Conservation (phyloP, 78 protist species). For the Cavenderia fasciculata region DNA sequence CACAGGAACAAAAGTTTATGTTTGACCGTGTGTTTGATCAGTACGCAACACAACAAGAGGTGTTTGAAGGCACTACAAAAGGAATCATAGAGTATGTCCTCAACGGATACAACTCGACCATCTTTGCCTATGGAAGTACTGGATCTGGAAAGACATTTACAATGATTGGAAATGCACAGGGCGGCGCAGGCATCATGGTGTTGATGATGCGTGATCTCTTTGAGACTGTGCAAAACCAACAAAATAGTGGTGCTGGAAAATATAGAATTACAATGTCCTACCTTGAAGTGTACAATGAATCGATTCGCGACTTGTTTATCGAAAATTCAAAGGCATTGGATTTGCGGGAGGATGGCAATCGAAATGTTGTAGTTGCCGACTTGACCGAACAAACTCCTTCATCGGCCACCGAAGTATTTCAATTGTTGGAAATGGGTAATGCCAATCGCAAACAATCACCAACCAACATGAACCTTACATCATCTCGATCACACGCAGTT, state of each 20-base stretch:
- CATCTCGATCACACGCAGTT: conserved; percentile 97
- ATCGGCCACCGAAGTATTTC: conserved; percentile 76
- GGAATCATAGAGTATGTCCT: conserved; percentile 77
- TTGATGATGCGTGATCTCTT: conserved; percentile 91
- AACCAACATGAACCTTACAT: conserved; percentile 91
- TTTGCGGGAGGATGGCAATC: conserved; percentile 85
- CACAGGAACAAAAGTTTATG: conserved; percentile 50
- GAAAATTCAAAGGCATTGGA: conserved; percentile 36
- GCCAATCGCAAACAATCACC: conserved; percentile 85
- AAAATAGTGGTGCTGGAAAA: not conserved
- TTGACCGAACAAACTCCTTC: conserved; percentile 44
- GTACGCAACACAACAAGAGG: conserved; percentile 63
- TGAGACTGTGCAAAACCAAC: conserved; percentile 39
- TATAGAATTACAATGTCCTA: conserved; percentile 80
- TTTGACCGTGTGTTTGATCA: conserved; percentile 78
- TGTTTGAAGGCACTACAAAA: conserved; percentile 60
- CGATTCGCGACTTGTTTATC: conserved; percentile 85
- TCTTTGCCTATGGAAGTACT: conserved; percentile 92
- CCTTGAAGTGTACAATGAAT: conserved; percentile 95
- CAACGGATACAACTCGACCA: conserved; percentile 86
- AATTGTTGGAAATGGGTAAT: conserved; percentile 86
- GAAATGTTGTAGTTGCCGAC: conserved; percentile 55
- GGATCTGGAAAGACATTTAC: conserved; percentile 93
- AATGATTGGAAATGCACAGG: conserved; percentile 80
- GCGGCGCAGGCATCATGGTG: conserved; percentile 88